Percentiles rank a stretch among this genome's conserved stretches.
phyloP scores from a whole-genome alignment of 2,329 filamentous ascomycete genomes.

The Colletotrichum sp. region DNA sequence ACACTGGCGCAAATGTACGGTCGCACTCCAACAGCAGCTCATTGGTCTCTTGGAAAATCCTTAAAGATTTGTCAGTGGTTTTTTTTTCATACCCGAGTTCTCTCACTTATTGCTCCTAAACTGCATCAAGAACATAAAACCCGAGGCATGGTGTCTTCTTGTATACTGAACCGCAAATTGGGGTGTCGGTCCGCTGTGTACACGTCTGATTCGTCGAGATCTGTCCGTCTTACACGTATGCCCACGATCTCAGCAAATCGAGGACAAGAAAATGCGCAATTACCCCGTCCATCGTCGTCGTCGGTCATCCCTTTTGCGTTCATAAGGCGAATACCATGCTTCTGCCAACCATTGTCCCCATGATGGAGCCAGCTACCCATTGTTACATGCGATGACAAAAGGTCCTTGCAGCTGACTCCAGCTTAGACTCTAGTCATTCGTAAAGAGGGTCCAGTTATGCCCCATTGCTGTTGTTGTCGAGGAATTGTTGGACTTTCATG shows the following conservation, averaged over 20 bases:
- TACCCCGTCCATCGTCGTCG: background rate
- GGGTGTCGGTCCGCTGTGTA: no score
- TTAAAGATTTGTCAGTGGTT: background rate
- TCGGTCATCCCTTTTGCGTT: background rate
- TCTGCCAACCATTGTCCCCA: accelerated
- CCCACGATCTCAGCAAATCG: background rate
- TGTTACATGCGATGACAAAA: background rate
- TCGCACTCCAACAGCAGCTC: no score
- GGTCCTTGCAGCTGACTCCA: accelerated
- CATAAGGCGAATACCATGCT: background rate
- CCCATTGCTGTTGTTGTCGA: background rate
- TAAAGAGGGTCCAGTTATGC: background rate
- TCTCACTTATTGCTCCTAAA: background rate
- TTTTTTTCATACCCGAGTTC: background rate
- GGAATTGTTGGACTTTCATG: background rate
- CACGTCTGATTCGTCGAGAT: background rate
- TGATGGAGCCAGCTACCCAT: background rate
- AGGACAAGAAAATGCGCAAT: background rate
- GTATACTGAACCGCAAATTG: background rate
- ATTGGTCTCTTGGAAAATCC: no score
- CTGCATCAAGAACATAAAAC: background rate
- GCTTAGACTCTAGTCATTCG: accelerated
- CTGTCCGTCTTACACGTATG: background rate
- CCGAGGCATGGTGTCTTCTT: background rate
- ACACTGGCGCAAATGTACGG: background rate